Base-by-base conservation (phyloP, 2,329 filamentous ascomycete species). In the Aspergillus transmontanensis region DNA sequence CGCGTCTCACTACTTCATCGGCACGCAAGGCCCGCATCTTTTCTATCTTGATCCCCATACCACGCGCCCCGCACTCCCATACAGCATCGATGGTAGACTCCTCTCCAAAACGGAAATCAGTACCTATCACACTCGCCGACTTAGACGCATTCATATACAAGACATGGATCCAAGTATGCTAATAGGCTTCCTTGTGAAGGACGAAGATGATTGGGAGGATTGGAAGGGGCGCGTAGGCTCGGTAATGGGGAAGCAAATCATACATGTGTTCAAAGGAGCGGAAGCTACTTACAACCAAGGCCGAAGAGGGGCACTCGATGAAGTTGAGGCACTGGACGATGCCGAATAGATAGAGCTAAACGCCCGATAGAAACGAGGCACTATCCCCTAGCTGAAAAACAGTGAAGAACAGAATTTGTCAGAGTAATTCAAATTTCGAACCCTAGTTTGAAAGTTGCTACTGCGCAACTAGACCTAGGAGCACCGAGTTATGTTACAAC, bases 151-250 rank as follows among this genome's bases (percentile, higher is more conserved):
- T 34, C 90, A 95, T 69, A 85, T 99, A 56, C 88, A 89, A 63
- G 94, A 98, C 73, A 95, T 99, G 92, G 95, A 99, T 72, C 95
- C 95, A 0, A 97, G 93, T 73, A 99, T 99, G 95, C 81, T 99
- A 48, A 92, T 99, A 68, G 94, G 93, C 5, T 98, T 98, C 72
- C 80, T 99, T 41, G 93, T 99, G 65, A 86, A 85, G 46, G 87
- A 91, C 62, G 89, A 94, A 70, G 85, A 89, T 50, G 95, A 99
- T 69, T 98, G 94, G 90, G 80, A 85, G 45, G 85, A 87, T 59
- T 98, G 94, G 94, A 90, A 92, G 72, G 83, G 86, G 63, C 86
- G 87, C n/a, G 85, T 96, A 11, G 87, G 87, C 69, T 87, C 90
- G 69, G 88, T 91, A 10, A 88, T 91, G 70, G 91, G 92, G 26